A percentile compares a stretch with the other conserved stretches of the same genome.
These are phyloP conservation scores for Boletus semigastroideus DNA, from an alignment of 1,284 basidiomycete genomes.

Conservation along the genomic window DNA sequence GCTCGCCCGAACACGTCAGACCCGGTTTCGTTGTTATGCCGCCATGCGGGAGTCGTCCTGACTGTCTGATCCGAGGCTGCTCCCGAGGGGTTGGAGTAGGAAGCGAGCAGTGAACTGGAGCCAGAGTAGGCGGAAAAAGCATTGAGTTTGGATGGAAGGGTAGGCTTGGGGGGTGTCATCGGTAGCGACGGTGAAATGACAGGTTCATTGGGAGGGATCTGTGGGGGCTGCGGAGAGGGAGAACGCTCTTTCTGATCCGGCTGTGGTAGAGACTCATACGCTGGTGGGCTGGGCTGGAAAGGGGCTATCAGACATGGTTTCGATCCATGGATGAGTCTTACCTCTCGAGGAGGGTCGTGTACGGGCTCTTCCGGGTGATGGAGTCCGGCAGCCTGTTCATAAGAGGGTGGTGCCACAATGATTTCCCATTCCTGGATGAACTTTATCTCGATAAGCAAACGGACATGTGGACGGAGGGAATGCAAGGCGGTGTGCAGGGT, in stretches of 20 bases:
- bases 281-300: slow-evolving; percentile 14
- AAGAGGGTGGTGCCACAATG: slow-evolving; percentile 31
- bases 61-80: slow-evolving; percentile 11
- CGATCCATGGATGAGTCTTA: slow-evolving; percentile 7
- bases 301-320: slow-evolving; percentile 12
- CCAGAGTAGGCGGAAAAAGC: slow-evolving; percentile 48
- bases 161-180: slow-evolving; percentile 18
- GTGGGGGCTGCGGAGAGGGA: slow-evolving; percentile 15
- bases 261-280: neutral
- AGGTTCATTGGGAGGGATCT: slow-evolving; percentile 13
- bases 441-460: slow-evolving; percentile 25
- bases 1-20: slow-evolving; percentile 11
- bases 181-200: slow-evolving; percentile 9
- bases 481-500: neutral
- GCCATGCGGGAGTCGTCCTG: slow-evolving; percentile 28
- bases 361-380: slow-evolving; percentile 11
- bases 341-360: slow-evolving; percentile 19
- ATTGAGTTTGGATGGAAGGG: slow-evolving; percentile 14
- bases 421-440: slow-evolving; percentile 33
- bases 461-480: neutral
- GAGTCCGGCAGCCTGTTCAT: slow-evolving; percentile 20
- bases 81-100: slow-evolving; percentile 27
- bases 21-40: slow-evolving; percentile 6
- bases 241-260: slow-evolving; percentile 13
- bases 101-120: slow-evolving; percentile 42